These are phyloP conservation scores for Hyphodiscus hymeniophilus DNA, from an alignment of 495 filamentous ascomycete genomes.

Conservation along the genomic window DNA sequence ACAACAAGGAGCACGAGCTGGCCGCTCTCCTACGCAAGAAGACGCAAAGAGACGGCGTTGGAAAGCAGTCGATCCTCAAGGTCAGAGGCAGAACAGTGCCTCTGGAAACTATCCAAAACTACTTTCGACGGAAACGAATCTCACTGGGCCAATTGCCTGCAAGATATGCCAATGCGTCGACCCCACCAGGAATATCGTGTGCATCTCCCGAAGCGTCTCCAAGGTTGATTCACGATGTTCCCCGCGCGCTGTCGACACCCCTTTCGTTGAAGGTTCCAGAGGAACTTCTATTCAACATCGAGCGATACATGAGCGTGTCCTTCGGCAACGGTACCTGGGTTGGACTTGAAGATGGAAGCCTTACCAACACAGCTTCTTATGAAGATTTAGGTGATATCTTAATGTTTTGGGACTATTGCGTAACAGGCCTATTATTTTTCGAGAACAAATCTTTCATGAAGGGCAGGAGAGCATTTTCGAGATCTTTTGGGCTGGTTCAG, in stretches of 20 bases:
- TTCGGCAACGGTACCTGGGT: background rate
- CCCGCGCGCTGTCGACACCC: too few relatives aligned
- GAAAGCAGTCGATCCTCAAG: slow-evolving; percentile 27
- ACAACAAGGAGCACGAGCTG: slow-evolving; percentile 32
- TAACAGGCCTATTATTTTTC: too few relatives aligned
- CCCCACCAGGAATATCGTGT: background rate
- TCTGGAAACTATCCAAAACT: slow-evolving; percentile 28
- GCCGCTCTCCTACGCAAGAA: slow-evolving; percentile 29
- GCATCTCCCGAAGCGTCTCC: background rate
- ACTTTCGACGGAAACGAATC: slow-evolving; percentile 24
- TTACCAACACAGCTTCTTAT: too few relatives aligned
- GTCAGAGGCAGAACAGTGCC: slow-evolving; percentile 28
- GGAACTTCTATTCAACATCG: too few relatives aligned
- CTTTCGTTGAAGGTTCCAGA: too few relatives aligned
- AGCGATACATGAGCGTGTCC: slow-evolving; percentile 4
- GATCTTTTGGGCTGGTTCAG: too few relatives aligned
- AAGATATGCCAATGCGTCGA: background rate
- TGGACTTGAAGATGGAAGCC: background rate
- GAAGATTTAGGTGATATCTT: too few relatives aligned
- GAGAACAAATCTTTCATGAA: too few relatives aligned
- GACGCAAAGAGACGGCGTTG: slow-evolving; percentile 24
- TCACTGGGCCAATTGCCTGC: background rate
- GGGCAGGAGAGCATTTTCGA: too few relatives aligned
- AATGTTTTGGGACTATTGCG: too few relatives aligned
- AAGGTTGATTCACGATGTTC: background rate